A percentile compares a stretch with the other conserved stretches of the same genome.
phyloP scores from a whole-genome alignment of 371 early-diverging fungal species.

The Cokeromyces recurvatus region DNA sequence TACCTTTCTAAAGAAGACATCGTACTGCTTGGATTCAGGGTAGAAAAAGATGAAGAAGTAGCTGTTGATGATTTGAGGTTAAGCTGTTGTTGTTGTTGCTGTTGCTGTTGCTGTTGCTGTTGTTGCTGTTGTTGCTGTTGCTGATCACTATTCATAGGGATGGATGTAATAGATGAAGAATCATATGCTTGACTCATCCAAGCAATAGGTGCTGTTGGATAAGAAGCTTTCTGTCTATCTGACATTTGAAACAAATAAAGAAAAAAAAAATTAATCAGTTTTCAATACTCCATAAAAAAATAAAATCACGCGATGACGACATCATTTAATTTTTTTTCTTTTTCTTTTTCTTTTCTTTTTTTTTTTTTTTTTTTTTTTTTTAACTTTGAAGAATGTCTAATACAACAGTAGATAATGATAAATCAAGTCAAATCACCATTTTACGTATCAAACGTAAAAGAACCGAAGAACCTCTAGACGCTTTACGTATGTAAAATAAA shows the following conservation, averaged over 20 bases:
- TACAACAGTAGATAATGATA: background rate
- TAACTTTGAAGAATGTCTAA: slow-evolving; percentile 1
- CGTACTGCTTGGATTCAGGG: slow-evolving; percentile 1
- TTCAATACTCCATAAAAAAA: too few species aligned
- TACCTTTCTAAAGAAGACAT: slow-evolving; percentile 8
- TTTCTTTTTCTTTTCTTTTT: too few species aligned
- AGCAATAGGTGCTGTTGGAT: slow-evolving; percentile 17
- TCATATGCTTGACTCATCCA: slow-evolving; percentile 21
- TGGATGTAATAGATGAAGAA: background rate
- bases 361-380: slow-evolving; percentile 5
- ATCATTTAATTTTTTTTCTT: too few species aligned
- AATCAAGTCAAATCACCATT: slow-evolving; percentile 48
- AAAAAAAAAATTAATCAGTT: background rate
- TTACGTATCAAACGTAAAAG: slow-evolving; percentile 78
- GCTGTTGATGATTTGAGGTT: background rate
- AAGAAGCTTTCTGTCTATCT: slow-evolving; percentile 6
- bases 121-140: background rate
- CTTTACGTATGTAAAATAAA: slow-evolving; percentile 46
- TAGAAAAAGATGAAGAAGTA: background rate
- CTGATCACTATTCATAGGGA: background rate
- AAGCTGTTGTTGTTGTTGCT: background rate
- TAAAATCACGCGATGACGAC: too few species aligned
- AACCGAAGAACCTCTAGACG: slow-evolving; percentile 72
- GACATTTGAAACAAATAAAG: slow-evolving; percentile 2
- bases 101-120: too few species aligned